Conservation (phyloP, 306 rosid genomes). For the Styphnolobium japonicum region DNA sequence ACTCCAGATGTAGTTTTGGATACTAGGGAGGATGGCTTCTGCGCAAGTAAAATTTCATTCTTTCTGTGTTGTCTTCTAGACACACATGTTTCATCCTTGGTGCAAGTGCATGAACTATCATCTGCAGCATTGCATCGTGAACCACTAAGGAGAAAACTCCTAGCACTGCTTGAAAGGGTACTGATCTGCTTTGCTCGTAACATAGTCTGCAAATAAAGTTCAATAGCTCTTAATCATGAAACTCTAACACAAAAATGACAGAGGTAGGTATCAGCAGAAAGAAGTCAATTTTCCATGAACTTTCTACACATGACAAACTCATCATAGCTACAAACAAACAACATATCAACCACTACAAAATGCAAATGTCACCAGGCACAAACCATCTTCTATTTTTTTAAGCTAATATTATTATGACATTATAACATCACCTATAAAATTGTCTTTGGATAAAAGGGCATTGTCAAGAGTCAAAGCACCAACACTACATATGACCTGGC, state of each 20-base stretch:
- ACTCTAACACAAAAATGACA: neutral
- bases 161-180: slow-evolving; percentile 72
- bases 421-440: neutral
- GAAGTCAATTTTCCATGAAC: neutral
- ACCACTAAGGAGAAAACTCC: slow-evolving; percentile 72
- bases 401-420: neutral
- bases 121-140: slow-evolving; percentile 65
- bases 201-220: slow-evolving; percentile 51
- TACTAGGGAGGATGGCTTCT: slow-evolving; percentile 49
- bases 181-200: slow-evolving; percentile 78
- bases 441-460: neutral
- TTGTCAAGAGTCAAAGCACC: neutral
- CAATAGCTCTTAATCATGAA: slow-evolving; percentile 8
- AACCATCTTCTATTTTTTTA: neutral
- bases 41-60: slow-evolving; percentile 42
- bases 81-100: slow-evolving; percentile 78
- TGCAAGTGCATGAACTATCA: slow-evolving; percentile 74
- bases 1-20: slow-evolving; percentile 45
- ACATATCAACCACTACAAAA: neutral
- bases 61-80: slow-evolving; percentile 52
- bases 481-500: neutral
- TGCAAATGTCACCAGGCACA: neutral
- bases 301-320: neutral
- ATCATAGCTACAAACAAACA: neutral
- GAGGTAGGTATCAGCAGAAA: neutral